Percentiles rank a stretch among this genome's conserved stretches.
Conservation (phyloP, 2,329 filamentous ascomycete genomes). For the Aspergillus ibericus region DNA sequence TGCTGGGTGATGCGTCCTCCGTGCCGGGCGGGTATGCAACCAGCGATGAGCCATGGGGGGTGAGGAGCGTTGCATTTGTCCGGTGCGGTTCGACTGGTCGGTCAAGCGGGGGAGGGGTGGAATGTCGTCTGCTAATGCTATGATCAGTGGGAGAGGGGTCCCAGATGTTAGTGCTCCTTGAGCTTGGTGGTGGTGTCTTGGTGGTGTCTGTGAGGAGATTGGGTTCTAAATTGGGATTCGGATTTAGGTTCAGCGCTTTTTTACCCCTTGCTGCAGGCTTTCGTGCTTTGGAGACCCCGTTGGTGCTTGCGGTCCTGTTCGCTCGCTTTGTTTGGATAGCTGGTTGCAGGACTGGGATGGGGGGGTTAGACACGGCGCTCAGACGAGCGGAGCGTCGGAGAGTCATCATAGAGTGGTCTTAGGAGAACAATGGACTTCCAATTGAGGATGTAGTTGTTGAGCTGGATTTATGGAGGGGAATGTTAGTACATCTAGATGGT, state of each 20-base stretch:
- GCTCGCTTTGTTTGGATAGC: slow-evolving; percentile 23
- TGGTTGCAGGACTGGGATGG: slow-evolving; percentile 19
- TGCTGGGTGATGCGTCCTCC: slow-evolving; percentile 42
- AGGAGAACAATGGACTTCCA: not conserved
- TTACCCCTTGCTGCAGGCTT: slow-evolving; percentile 27
- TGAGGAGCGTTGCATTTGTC: slow-evolving; percentile 52
- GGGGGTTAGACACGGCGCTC: slow-evolving; percentile 28
- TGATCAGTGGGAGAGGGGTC: slow-evolving; percentile 14
- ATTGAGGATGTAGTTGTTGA: not conserved
- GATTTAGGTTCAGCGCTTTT: slow-evolving; percentile 17
- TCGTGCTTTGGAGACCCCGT: slow-evolving; percentile 32
- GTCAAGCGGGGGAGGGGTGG: slow-evolving; percentile 44
- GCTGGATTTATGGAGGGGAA: not conserved
- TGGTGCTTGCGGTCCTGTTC: slow-evolving; percentile 21
- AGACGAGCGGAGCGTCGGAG: slow-evolving; percentile 55
- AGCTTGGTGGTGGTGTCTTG: not conserved
- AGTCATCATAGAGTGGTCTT: slow-evolving; percentile 43
- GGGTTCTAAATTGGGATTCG: not conserved
- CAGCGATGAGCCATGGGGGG: slow-evolving; percentile 47
- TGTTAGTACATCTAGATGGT: not conserved
- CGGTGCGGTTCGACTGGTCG: slow-evolving; percentile 49
- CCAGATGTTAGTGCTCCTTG: slow-evolving; percentile 28
- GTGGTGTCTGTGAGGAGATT: not conserved
- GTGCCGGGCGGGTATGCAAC: slow-evolving; percentile 48
- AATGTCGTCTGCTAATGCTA: slow-evolving; percentile 49